Evolutionary conservation across 139 green algal species (phyloP), one percentile per base, ranked within the genome.

Genomic region (Zygnema cylindricum): DNA sequence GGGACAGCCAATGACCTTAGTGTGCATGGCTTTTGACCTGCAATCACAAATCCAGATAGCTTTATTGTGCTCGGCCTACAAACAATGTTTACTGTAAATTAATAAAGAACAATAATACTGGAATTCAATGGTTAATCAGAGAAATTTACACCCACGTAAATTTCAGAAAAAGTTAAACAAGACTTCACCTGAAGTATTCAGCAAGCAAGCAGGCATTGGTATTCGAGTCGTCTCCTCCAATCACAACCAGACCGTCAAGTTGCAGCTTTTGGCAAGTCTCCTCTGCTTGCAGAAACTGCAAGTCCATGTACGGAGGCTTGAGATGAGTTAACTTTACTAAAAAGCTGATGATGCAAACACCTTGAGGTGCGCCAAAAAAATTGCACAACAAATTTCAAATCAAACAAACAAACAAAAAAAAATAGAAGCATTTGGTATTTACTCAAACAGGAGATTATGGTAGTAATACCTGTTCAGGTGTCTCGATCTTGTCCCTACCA

Each of bases 141-240:
- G n/a, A n/a, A n/a, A n/a, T n/a, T n/a, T n/a, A n/a, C n/a, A n/a
- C n/a, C n/a, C n/a, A n/a, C n/a, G n/a, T n/a, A n/a, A n/a, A n/a
- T n/a, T n/a, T n/a, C 49, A 63, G 35, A 77, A 55, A 23, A 79
- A 3, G 36, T 79, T 43, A 7, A 79, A 79, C 7, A 7, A 30
- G 21, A 35, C 55, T 16, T 81, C 30, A 95, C 35, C 30, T 79
- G 84, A 92, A 92, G 69, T 92, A 82, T 89, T 93, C 94, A 0
- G 94, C 94, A 33, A 96, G 85, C 1, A 94, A 42, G 16, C 91
- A 93, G 0, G 94, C 93, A 69, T 96, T 96, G 82, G 94, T 96
- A 89, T 95, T 96, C 73, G 87, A 94, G 90, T 96, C 94, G 73
- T 96, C 94, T 36, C 94, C 94, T 42, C 94, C 94, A 25, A 94